Base-by-base conservation (phyloP, 192 early-diverging fungal species). In the Coemansia aciculifera region DNA sequence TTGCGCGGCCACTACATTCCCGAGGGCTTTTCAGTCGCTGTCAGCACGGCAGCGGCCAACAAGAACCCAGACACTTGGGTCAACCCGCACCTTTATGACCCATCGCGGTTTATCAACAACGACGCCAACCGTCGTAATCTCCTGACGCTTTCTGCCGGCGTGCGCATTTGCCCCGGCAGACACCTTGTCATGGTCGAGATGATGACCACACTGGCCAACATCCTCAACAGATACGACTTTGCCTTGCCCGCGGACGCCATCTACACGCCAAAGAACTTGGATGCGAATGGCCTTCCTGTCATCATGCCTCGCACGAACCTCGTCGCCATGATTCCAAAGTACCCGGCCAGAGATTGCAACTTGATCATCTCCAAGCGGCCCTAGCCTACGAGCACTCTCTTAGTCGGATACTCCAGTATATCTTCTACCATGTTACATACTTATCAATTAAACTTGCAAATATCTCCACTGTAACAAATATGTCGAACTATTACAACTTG, bases 211-310 rank as follows among this genome's bases (percentile, higher is more conserved):
- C 34, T 81, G 63, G 74, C 71, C n/a, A 81, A 81, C 57, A 59
- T 81, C n/a, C 68, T 81, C 48, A 78, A 74, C 60, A 23, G 68
- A 8, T 81, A 74, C 52, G 72, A 84, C 54, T 62, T 79, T 36
- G 23, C 13, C 37, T 54, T 80, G 19, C 72, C 76, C 3, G 32
- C 66, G 0, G 71, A 73, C 43, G 73, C 73, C 32, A 24, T 37
- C 6, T 73, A 67, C 39, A 56, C 66, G 48, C 74, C 79, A 1
- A 7, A 24, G n/a, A 71, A 72, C 48, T 15, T 67, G 17, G 67
- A 65, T 29, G 31, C 23, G 1, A 48, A 59, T 27, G 68, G 68
- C n/a, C 32, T 62, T 32, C 79, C 79, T 1, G 43, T 24, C 27
- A 69, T 77, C 42, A 81, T 81, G 73, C 71, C 71, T 10, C 56